Percentiles rank a stretch among this genome's conserved stretches.
These are phyloP conservation scores for Aschersonia sp. DNA, from an alignment of 2,329 filamentous ascomycete species.

Conservation along the genomic window DNA sequence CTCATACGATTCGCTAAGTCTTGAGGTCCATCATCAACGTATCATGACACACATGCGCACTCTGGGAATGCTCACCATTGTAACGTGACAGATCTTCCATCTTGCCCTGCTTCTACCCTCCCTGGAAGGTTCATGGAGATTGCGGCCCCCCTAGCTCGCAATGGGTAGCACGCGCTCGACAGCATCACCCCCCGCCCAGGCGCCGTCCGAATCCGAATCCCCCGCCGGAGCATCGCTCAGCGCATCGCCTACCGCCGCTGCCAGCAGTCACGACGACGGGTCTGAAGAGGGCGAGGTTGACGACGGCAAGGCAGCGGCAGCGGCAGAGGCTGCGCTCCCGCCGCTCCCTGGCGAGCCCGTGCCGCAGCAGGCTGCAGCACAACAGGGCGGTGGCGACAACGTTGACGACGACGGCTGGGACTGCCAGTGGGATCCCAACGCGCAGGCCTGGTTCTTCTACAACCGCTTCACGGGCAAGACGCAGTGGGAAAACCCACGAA, in stretches of 20 bases:
- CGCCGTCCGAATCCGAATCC: neutral
- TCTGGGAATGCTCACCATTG: conserved; percentile 23
- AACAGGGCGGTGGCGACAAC: too few relatives aligned
- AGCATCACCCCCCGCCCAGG: neutral
- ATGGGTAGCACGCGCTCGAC: neutral
- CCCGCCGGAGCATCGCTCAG: neutral
- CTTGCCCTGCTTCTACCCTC: neutral
- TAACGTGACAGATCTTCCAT: conserved; percentile 14
- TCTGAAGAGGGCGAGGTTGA: conserved; percentile 1
- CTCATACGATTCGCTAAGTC: conserved; percentile 12
- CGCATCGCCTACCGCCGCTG: neutral
- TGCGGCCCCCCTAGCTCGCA: neutral
- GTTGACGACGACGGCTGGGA: conserved; percentile 68
- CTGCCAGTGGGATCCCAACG: conserved; percentile 56
- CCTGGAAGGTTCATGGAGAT: conserved; percentile 1
- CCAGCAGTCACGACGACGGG: neutral
- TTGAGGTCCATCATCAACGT: conserved; percentile 24
- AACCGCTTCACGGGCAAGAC: conserved; percentile 63
- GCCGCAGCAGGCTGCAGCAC: conserved; percentile 14
- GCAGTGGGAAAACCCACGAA: conserved; percentile 79
- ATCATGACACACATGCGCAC: conserved; percentile 17
- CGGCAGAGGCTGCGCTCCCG: conserved; percentile 16
- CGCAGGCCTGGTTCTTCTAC: conserved; percentile 67
- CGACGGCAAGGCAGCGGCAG: conserved; percentile 7
- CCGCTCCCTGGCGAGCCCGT: conserved; percentile 27